Evolutionary conservation across 371 early-diverging fungal species (phyloP).

Genomic region (Blakeslea trispora): DNA sequence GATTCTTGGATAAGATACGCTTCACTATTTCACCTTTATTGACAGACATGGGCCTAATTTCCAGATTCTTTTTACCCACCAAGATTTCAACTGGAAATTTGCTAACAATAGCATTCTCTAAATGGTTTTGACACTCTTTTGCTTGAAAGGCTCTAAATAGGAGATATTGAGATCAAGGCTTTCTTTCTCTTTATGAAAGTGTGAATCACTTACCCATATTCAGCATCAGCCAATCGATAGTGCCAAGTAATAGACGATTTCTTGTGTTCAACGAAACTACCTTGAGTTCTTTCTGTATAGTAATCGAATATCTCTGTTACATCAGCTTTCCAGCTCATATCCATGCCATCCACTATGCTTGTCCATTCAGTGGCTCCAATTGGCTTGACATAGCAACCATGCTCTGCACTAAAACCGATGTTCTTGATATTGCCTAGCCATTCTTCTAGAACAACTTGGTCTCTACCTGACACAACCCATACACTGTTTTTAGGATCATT

Average conservation of each 20-base stretch:
- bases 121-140: slow-evolving; percentile 85
- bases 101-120: slow-evolving; percentile 73
- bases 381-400: slow-evolving; percentile 61
- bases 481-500: slow-evolving; percentile 79
- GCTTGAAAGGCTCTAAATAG: slow-evolving; percentile 68
- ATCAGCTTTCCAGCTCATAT: slow-evolving; percentile 85
- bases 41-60: slow-evolving; percentile 77
- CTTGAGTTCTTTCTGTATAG: slow-evolving; percentile 90
- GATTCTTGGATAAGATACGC: slow-evolving; percentile 58
- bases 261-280: slow-evolving; percentile 84
- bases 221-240: slow-evolving; percentile 85
- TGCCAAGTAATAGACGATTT: slow-evolving; percentile 89
- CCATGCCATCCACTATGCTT: slow-evolving; percentile 75
- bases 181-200: too few relatives aligned
- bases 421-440: slow-evolving; percentile 81
- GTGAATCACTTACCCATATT: slow-evolving; percentile 70
- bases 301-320: slow-evolving; percentile 86
- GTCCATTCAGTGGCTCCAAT: slow-evolving; percentile 60
- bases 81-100: slow-evolving; percentile 91
- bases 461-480: slow-evolving; percentile 91
- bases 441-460: slow-evolving; percentile 77
- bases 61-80: slow-evolving; percentile 94
- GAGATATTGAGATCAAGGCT: too few relatives aligned
- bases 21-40: slow-evolving; percentile 95
- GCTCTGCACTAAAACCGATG: slow-evolving; percentile 78